Evolutionary conservation across 345 rosid genomes (phyloP), one percentile per base, ranked within the genome.

Genomic region (Salix arbutifolia): DNA sequence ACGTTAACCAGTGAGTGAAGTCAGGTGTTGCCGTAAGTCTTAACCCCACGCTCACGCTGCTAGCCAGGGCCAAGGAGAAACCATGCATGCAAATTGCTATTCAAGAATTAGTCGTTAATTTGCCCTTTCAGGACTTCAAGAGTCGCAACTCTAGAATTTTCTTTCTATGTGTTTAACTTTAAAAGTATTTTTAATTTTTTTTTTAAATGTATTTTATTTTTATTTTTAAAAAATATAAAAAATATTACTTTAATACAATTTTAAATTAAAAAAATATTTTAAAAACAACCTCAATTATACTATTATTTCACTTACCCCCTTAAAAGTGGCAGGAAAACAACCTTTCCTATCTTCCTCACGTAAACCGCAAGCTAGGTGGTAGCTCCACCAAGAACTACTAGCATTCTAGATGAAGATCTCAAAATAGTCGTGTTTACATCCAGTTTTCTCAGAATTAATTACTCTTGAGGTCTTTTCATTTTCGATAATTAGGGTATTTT

Each of bases 1-100:
- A 79, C 71, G 60, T 44, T 76, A 74, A 38, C 75, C 83, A 78
- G 80, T 78, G 30, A 46, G 10, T 4, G 8, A 25, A n/a, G 72
- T 66, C 68, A 56, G 48, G 14, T 40, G 68, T 9, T 33, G 79
- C 19, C 58, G 5, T 17, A 7, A 0, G 8, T 42, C 53, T n/a
- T 53, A 11, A 53, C 65, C 65, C 74, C 65, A 71, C 42, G 14
- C 28, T 58, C 11, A 58, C 62, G 62, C 62, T n/a, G 60, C 21
- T n/a, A n/a, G 3, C 61, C 61, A 18, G n/a, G 23, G 58, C 9
- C 58, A 18, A 2, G 56, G 56, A 52, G 9, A 8, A 7, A 8
- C 1, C 61, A 53, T 53, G 26, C 61, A 56, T 56, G 13, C 0
- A 23, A 23, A 19, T 10, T 18, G 14, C 16, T 17, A 8, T 23